Base-by-base conservation (phyloP, 768 basidiomycete genomes). In the Mycena crocata region DNA sequence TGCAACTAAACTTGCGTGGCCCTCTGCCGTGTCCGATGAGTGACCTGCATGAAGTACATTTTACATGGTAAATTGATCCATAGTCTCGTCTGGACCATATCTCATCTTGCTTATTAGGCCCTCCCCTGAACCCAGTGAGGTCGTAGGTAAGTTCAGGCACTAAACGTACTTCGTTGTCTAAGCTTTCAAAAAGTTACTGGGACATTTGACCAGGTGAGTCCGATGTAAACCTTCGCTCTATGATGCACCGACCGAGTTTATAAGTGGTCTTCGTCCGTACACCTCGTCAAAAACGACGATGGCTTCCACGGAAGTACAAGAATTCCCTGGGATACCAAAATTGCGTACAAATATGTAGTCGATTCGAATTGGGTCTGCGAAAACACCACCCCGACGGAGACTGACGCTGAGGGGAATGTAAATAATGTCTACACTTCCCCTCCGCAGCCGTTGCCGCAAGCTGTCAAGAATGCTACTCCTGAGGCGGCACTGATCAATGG, bases 281-380 rank as follows among this genome's bases (percentile, higher is more conserved):
- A 77, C 63, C 86, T 93, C 65, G 78, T 79, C 28, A 89, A 84
- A 74, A 83, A 81, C 23, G 78, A 82, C 21, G 73, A 78, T 31
- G 89, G 89, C 5, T 94, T 93, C 77, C 79, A 82, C 57, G 87
- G 84, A 24, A 81, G 77, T 6, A 79, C 86, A 26, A 73, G 78
- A 52, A 80, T 93, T 32, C 89, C 90, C 1, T 93, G 86, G 86
- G 86, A 82, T 50, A 74, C 85, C 54, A 90, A 87, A 72, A 79
- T 92, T 62, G 72, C 80, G 9, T 95, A 91, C 87, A 95, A 95
- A 78, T 95, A 88, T 74, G 81, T 94, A 74, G 92, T 94, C 57
- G 93, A 95, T 49, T 59, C 74, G 90, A 89, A 37, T 72, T 77
- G 64, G 94, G 92, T 93, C 71, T 80, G 51, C 82, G 84, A 50